These are phyloP conservation scores for Fomitopsis serialis DNA, from an alignment of 768 basidiomycete genomes.

Conservation along the genomic window DNA sequence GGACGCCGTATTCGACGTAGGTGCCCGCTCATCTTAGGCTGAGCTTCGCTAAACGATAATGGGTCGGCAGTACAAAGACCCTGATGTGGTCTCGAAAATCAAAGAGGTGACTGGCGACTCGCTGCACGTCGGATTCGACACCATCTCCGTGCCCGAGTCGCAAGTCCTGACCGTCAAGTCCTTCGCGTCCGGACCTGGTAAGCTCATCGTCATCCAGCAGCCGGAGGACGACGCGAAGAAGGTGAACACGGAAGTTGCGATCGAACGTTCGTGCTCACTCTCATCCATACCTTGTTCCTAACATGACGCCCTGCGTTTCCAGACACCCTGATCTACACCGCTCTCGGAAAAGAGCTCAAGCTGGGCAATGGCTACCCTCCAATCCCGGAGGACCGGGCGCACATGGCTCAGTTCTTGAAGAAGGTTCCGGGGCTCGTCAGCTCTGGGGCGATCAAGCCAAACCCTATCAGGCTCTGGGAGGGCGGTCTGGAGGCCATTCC, in stretches of 20 bases:
- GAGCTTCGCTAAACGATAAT: neutral
- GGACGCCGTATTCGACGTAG: constrained; percentile 23
- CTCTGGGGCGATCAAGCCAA: constrained; percentile 17
- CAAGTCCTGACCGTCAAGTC: constrained; percentile 2
- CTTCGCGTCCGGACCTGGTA: constrained; percentile 5
- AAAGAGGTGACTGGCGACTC: constrained; percentile 19
- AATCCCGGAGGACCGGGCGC: constrained; percentile 8
- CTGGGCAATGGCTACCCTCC: constrained; percentile 8
- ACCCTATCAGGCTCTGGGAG: constrained; percentile 13
- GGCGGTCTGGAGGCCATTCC: constrained; percentile 14
- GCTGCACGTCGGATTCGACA: constrained; percentile 15
- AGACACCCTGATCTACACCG: constrained; percentile 17
- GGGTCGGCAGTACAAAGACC: constrained; percentile 20
- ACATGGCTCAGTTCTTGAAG: constrained; percentile 13
- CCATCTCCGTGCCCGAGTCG: constrained; percentile 5
- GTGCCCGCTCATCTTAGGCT: neutral
- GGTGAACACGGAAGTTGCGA: neutral
- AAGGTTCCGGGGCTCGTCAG: constrained; percentile 11
- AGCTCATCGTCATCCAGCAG: constrained; percentile 1
- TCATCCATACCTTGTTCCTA: neutral
- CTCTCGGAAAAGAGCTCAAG: constrained; percentile 13
- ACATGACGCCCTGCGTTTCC: constrained; percentile 10
- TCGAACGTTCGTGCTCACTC: neutral
- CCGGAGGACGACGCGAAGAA: neutral
- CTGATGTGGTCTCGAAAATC: constrained; percentile 23